Evolutionary conservation across 164 flowering plant genomes (phyloP).

Genomic region (Hamamelis virginiana): DNA sequence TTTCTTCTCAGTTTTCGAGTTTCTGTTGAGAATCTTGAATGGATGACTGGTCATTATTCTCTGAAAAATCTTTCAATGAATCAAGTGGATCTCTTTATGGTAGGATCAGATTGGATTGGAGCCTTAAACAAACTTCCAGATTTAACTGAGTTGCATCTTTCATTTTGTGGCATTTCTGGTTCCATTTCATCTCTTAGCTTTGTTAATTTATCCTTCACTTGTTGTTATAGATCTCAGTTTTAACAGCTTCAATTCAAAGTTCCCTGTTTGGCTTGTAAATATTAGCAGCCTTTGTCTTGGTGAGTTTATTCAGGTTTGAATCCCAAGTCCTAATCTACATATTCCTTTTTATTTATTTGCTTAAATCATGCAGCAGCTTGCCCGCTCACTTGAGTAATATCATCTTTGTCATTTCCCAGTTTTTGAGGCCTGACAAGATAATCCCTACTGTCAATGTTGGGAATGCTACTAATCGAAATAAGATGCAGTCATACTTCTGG

Average conservation of each 20-base stretch:
- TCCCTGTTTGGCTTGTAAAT: constrained; percentile 30
- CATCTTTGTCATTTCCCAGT: too few relatives aligned
- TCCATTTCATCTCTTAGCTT: constrained; percentile 15
- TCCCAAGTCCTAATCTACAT: too few relatives aligned
- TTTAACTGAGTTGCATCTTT: constrained; percentile 25
- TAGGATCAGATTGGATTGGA: constrained; percentile 11
- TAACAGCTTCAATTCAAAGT: too few relatives aligned
- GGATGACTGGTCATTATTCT: constrained; percentile 25
- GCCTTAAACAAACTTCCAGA: constrained; percentile 19
- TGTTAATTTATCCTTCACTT: constrained; percentile 36
- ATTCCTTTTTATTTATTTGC: too few relatives aligned
- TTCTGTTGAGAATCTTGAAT: constrained; percentile 21
- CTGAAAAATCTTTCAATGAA: constrained; percentile 27
- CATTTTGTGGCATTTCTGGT: constrained; percentile 18
- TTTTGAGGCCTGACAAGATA: too few relatives aligned
- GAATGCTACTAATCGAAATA: too few relatives aligned
- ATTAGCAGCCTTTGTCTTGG: constrained; percentile 29
- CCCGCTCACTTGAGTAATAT: too few relatives aligned
- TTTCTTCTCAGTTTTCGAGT: too few relatives aligned
- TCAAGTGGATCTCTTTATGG: constrained; percentile 21
- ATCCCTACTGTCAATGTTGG: too few relatives aligned
- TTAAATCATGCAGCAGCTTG: too few relatives aligned
- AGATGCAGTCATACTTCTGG: too few relatives aligned
- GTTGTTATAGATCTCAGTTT: constrained; percentile 35
- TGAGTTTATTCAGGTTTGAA: too few relatives aligned